Evolutionary conservation across 1,284 basidiomycete genomes (phyloP), one percentile per base, ranked within the genome.

Genomic region (Kalmanozyma brasiliensis): DNA sequence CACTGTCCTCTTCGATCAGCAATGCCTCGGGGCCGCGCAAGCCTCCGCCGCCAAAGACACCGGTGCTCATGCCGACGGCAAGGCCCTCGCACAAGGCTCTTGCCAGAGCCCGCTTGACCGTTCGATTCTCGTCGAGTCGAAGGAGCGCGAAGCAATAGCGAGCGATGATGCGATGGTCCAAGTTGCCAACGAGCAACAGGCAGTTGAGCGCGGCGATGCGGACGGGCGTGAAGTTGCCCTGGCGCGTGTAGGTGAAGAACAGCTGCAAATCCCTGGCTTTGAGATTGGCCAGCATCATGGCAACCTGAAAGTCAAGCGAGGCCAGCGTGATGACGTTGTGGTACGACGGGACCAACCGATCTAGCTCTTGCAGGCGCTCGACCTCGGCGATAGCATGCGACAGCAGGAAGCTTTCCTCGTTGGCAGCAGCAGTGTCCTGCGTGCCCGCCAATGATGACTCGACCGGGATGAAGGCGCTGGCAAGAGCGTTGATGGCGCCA

Each of bases 291-390:
- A 78, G 59, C 52, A 71, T 72, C 51, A 77, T 48, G 33, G 52
- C 32, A 6, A 62, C 49, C 20, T 79, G 70, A 36, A 76, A 79
- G 49, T 82, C 80, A 13, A 82, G 63, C 36, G 70, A 59, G 26
- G 95, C 93, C 51, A 93, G 87, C 0, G 94, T 94, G 35, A 98
- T 90, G 22, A 94, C 88, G 78, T 98, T 98, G 78, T 97, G 93
- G 61, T 89, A 90, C 4, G 94, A 96, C 3, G 96, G 93, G 52
- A 98, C 94, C 16, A 98, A 86, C 55, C 93, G 87, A 82, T 99
- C 96, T 87, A 98, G 92, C 69, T 90, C 93, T 62, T 93, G 89
- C 81, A 94, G 94, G 32, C 95, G 87, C 78, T 95, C 92, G 35
- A 98, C 88, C 52, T 82, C 78, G 38, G 63, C 52, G 11, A 71